These are phyloP conservation scores for Rosa multiflora DNA, from an alignment of 306 rosid genomes.

Conservation along the genomic window DNA sequence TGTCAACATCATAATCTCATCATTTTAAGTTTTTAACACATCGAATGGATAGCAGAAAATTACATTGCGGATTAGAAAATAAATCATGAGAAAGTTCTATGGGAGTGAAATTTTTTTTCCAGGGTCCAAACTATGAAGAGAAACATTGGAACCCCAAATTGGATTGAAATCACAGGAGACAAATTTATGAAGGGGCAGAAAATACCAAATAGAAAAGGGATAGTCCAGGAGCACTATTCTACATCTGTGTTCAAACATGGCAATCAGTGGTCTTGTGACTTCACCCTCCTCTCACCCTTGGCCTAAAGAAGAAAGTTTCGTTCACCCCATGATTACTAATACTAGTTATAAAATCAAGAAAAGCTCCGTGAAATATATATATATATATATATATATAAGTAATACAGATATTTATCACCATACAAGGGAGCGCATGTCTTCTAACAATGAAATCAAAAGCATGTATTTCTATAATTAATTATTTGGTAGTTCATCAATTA, in stretches of 20 bases:
- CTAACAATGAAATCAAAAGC: neutral
- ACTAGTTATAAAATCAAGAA: neutral
- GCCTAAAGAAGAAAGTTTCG: neutral
- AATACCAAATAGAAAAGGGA: neutral
- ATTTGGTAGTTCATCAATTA: neutral
- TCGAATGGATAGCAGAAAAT: neutral
- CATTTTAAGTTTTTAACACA: neutral
- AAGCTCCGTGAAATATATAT: neutral
- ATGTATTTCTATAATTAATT: neutral
- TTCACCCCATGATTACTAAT: neutral
- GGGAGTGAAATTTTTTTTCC: neutral
- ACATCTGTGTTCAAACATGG: neutral
- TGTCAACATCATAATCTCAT: conserved; percentile 23
- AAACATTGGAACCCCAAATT: neutral
- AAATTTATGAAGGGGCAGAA: neutral
- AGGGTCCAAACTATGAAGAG: neutral
- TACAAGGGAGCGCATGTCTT: neutral
- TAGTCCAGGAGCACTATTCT: neutral
- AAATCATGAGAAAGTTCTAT: neutral
- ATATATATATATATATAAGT: too few species aligned
- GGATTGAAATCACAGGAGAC: neutral
- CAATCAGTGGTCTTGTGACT: neutral
- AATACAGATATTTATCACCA: neutral
- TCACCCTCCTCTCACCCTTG: neutral
- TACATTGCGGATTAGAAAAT: neutral